These are phyloP conservation scores for Jamesozyma gamospora DNA, from an alignment of 805 yeast species.

Conservation along the genomic window DNA sequence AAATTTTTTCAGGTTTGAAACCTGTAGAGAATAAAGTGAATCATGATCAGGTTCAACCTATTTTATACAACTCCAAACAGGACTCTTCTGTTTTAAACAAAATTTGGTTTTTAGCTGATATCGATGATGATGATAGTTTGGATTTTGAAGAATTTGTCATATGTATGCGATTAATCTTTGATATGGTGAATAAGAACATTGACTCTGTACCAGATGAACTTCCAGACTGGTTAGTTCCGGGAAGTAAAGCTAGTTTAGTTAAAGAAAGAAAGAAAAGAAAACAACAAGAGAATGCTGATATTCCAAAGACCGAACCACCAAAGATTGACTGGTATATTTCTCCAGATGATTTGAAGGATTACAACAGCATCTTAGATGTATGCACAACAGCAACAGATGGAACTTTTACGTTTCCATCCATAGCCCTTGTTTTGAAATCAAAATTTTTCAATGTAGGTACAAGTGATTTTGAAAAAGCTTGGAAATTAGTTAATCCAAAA, in stretches of 20 bases:
- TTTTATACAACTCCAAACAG: constrained; percentile 80
- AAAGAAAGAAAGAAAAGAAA: constrained; percentile 64
- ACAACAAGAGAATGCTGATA: constrained; percentile 29
- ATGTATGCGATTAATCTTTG: constrained; percentile 92
- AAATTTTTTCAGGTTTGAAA: constrained; percentile 80
- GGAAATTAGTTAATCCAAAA: constrained; percentile 93
- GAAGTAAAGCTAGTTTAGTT: constrained; percentile 73
- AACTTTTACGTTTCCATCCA: constrained; percentile 62
- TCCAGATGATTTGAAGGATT: constrained; percentile 70
- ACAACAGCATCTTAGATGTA: constrained; percentile 61
- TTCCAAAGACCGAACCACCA: constrained; percentile 16
- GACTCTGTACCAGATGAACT: constrained; percentile 55
- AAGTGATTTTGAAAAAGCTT: constrained; percentile 78
- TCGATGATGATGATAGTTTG: constrained; percentile 80
- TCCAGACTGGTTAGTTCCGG: constrained; percentile 91
- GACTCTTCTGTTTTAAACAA: constrained; percentile 65
- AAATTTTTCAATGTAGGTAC: constrained; percentile 67
- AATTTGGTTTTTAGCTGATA: constrained; percentile 88
- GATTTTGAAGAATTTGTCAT: constrained; percentile 98
- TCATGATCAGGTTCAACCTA: constrained; percentile 78
- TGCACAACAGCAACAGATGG: constrained; percentile 64
- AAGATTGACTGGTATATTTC: constrained; percentile 92
- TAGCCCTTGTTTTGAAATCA: constrained; percentile 51
- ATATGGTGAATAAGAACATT: constrained; percentile 66
- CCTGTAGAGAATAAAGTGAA: constrained; percentile 72